Evolutionary conservation across 192 early-diverging fungal genomes (phyloP).

Genomic region (Coemansia sp.): DNA sequence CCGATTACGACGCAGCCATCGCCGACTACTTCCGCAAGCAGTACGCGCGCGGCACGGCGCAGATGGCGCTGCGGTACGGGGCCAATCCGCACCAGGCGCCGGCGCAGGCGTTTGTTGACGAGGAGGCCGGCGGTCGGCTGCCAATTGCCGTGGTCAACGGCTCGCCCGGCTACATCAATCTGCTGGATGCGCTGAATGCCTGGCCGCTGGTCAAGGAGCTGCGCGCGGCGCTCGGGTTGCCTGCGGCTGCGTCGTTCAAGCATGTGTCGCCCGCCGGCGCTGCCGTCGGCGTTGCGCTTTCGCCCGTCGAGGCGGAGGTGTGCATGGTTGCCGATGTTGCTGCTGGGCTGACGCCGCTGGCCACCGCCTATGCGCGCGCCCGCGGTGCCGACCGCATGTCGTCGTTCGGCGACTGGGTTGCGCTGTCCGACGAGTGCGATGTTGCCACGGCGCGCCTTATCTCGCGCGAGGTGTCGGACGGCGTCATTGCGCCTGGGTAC

Average conservation of each 20-base stretch:
- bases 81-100: conserved; percentile 99
- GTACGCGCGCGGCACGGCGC: conserved; percentile 74
- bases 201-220: conserved; percentile 99
- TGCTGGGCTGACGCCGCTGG: conserved; percentile 80
- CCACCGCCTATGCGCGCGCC: conserved; percentile 93
- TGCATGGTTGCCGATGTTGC: conserved; percentile 88
- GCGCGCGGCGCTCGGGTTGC: conserved; percentile 74
- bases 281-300: conserved; percentile 82
- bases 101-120: conserved; percentile 85
- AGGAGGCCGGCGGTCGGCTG: conserved; percentile 59
- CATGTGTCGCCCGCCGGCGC: conserved; percentile 98
- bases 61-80: conserved; percentile 90
- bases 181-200: conserved; percentile 94
- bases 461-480: conserved; percentile 94
- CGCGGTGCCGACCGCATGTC: conserved; percentile 99
- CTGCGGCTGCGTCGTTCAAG: conserved; percentile 98
- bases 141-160: conserved; percentile 91
- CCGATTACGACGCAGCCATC: conserved; percentile 95
- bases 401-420: conserved; percentile 99
- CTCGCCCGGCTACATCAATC: conserved; percentile 97
- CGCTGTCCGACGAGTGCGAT: conserved; percentile 86
- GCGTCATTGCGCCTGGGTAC: conserved; percentile 94
- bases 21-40: conserved; percentile 92
- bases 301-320: conserved; percentile 82
- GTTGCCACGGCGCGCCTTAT: conserved; percentile 93